Evolutionary conservation across 1,284 basidiomycete genomes (phyloP).

Genomic region (Singerocomus inundabilis): DNA sequence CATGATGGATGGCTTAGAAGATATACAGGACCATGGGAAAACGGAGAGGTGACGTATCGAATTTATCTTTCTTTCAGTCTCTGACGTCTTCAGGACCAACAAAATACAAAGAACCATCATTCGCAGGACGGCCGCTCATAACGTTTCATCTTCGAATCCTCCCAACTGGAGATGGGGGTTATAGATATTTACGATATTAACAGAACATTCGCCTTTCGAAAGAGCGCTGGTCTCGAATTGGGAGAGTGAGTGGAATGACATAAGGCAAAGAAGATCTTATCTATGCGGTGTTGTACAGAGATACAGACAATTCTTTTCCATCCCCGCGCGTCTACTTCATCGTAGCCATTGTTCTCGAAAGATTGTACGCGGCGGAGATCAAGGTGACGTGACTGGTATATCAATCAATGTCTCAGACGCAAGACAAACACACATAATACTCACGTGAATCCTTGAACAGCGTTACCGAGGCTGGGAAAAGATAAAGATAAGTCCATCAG

Average conservation of each 20-base stretch:
- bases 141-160: no score
- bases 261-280: neutral
- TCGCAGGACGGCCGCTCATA: no score
- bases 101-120: no score
- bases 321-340: constrained; percentile 12
- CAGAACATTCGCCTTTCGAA: no score
- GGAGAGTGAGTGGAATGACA: constrained; percentile 35
- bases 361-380: constrained; percentile 79
- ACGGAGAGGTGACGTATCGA: neutral
- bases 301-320: neutral
- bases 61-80: neutral
- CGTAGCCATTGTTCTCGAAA: constrained; percentile 57
- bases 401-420: neutral
- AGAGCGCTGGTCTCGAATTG: no score
- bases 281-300: neutral
- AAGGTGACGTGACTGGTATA: constrained; percentile 70
- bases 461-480: constrained; percentile 64
- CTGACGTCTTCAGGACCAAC: no score
- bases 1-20: no score
- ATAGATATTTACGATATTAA: no score
- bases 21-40: no score
- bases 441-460: constrained; percentile 85
- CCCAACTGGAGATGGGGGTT: no score
- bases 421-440: constrained; percentile 30
- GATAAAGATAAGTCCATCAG: constrained; percentile 3